phyloP scores from a whole-genome alignment of 164 flowering plant species.

The Nymphaea thermarum region DNA sequence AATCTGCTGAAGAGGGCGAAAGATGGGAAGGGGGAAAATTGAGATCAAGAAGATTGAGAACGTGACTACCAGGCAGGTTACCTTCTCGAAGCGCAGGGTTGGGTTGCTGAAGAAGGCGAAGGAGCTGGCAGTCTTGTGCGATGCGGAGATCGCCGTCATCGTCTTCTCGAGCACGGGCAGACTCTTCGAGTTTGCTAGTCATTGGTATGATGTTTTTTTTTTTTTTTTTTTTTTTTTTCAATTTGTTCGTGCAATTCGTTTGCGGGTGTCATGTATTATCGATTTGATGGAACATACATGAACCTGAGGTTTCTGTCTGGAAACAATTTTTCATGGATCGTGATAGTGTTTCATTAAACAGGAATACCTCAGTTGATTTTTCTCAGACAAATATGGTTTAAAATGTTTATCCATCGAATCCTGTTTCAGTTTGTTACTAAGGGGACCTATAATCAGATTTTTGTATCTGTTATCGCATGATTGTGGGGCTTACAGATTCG shows the following conservation, averaged over 20 bases:
- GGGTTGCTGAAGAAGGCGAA: constrained; percentile 2
- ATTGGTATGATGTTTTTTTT: neutral
- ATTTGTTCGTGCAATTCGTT: no score
- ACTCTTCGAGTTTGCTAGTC: neutral
- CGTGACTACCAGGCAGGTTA: constrained; percentile 1
- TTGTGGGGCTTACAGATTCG: no score
- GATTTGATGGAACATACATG: neutral
- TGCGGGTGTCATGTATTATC: no score
- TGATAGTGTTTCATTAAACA: no score
- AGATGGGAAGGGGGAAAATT: constrained; percentile 3
- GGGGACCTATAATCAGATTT: no score
- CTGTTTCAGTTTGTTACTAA: no score
- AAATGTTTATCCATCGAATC: no score
- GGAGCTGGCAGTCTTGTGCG: neutral
- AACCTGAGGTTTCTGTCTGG: neutral
- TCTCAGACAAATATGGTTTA: no score
- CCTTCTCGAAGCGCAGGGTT: neutral
- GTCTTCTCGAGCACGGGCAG: constrained; percentile 2
- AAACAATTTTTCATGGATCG: no score
- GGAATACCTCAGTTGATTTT: no score
- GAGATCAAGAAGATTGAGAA: constrained; percentile 3
- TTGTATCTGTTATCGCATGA: no score
- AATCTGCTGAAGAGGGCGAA: neutral
- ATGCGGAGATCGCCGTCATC: neutral
- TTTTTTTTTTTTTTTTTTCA: no score